These are phyloP conservation scores for Rugonectria rugulosa DNA, from an alignment of 2,329 filamentous ascomycete genomes.

Conservation along the genomic window DNA sequence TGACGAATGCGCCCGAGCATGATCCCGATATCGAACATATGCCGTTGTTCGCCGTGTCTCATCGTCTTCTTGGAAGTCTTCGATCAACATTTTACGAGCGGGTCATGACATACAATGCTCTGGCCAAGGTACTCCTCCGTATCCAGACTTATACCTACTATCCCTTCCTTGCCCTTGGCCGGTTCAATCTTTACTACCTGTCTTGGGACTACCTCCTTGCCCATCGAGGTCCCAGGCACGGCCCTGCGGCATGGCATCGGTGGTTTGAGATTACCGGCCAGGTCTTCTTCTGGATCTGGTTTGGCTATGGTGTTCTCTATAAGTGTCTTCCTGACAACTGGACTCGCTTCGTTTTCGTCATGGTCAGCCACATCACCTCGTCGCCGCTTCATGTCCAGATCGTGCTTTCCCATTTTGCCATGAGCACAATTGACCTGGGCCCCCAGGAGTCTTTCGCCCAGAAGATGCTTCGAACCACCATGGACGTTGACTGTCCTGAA, in stretches of 20 bases:
- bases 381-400: conserved; percentile 89
- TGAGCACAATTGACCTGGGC: conserved; percentile 89
- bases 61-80: conserved; percentile 77
- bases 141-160: conserved; percentile 87
- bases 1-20: conserved; percentile 94
- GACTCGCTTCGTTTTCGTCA: conserved; percentile 75
- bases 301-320: conserved; percentile 83
- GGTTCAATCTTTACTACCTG: conserved; percentile 86
- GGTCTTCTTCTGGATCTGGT: conserved; percentile 85
- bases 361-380: conserved; percentile 82
- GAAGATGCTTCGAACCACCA: conserved; percentile 89
- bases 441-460: conserved; percentile 87
- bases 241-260: conserved; percentile 83
- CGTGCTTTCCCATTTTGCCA: conserved; percentile 90
- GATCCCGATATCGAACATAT: conserved; percentile 95
- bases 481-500: conserved; percentile 87
- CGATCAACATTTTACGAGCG: conserved; percentile 85
- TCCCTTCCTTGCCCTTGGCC: conserved; percentile 78
- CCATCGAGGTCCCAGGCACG: conserved; percentile 74
- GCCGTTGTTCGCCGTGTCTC: conserved; percentile 87
- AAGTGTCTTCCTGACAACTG: conserved; percentile 72
- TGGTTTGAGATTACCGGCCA: conserved; percentile 82
- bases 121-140: conserved; percentile 74
- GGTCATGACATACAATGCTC: conserved; percentile 78
- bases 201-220: conserved; percentile 80